Conservation (phyloP, 2,329 filamentous ascomycete genomes). For the Xylariaceae sp. region DNA sequence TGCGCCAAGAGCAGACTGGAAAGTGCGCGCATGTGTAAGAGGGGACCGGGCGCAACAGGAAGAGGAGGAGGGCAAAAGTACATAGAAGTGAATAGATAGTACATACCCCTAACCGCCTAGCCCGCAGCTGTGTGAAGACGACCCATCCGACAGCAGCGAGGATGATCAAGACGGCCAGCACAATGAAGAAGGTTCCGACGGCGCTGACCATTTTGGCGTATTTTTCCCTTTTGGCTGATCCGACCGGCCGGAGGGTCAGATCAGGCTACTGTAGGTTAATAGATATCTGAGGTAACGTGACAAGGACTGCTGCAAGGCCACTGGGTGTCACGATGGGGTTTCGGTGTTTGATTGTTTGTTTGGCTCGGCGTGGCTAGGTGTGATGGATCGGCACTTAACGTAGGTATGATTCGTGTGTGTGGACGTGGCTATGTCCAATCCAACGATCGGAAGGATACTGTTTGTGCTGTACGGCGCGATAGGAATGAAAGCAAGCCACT, state of each 20-base stretch:
- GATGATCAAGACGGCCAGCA: slow-evolving; percentile 61
- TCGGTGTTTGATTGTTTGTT: too few relatives aligned
- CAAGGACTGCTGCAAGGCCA: too few relatives aligned
- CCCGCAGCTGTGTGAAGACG: slow-evolving; percentile 67
- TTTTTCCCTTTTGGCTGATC: slow-evolving; percentile 6
- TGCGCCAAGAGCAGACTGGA: slow-evolving; percentile 2
- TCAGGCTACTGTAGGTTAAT: slow-evolving; percentile 1
- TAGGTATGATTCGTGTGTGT: too few relatives aligned
- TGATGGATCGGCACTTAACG: too few relatives aligned
- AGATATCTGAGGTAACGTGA: too few relatives aligned
- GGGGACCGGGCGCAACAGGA: background rate
- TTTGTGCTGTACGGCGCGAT: too few relatives aligned
- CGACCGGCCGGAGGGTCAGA: background rate
- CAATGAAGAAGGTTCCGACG: slow-evolving; percentile 67
- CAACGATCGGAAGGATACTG: too few relatives aligned
- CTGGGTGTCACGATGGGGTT: too few relatives aligned
- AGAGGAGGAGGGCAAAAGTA: background rate
- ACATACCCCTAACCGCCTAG: slow-evolving; percentile 65
- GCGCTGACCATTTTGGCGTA: slow-evolving; percentile 46
- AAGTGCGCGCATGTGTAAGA: background rate
- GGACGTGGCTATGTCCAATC: too few relatives aligned
- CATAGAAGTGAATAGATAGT: slow-evolving; percentile 1
- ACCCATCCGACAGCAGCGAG: slow-evolving; percentile 61
- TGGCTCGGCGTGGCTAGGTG: too few relatives aligned
- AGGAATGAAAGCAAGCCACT: too few relatives aligned